Conservation (phyloP, 176 grass and related monocot species). For the Typha latifolia region DNA sequence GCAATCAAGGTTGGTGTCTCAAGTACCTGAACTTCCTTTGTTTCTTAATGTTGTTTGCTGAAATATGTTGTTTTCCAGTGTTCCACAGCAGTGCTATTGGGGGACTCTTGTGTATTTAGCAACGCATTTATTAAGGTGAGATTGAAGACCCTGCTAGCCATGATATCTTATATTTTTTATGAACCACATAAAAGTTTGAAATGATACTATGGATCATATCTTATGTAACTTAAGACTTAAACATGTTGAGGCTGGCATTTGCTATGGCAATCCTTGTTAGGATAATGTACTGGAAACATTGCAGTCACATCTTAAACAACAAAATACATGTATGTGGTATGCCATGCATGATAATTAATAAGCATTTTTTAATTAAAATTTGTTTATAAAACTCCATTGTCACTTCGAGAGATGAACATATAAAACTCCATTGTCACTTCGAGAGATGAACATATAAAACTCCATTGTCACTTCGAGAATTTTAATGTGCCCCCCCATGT, state of each 20-base stretch:
- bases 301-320: too few relatives aligned
- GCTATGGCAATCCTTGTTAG: not conserved
- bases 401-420: too few relatives aligned
- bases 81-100: slow-evolving; percentile 74
- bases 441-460: too few relatives aligned
- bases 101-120: slow-evolving; percentile 70
- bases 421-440: too few relatives aligned
- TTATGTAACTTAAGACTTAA: not conserved
- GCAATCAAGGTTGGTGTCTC: slow-evolving; percentile 62
- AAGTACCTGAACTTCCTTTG: slow-evolving; percentile 10
- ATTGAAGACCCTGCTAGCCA: slow-evolving; percentile 2
- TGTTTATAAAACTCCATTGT: too few relatives aligned
- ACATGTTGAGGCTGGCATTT: not conserved
- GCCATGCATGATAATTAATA: too few relatives aligned
- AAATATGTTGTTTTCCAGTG: slow-evolving; percentile 46
- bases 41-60: slow-evolving; percentile 28
- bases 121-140: slow-evolving; percentile 71
- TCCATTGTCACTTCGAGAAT: too few relatives aligned
- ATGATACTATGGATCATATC: not conserved
- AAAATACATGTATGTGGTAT: too few relatives aligned
- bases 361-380: too few relatives aligned
- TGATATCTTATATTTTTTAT: slow-evolving; percentile 4
- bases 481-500: too few relatives aligned
- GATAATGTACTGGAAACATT: too few relatives aligned
- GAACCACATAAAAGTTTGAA: slow-evolving; percentile 7